phyloP scores from a whole-genome alignment of 768 basidiomycete genomes.

The Trametes punicea region DNA sequence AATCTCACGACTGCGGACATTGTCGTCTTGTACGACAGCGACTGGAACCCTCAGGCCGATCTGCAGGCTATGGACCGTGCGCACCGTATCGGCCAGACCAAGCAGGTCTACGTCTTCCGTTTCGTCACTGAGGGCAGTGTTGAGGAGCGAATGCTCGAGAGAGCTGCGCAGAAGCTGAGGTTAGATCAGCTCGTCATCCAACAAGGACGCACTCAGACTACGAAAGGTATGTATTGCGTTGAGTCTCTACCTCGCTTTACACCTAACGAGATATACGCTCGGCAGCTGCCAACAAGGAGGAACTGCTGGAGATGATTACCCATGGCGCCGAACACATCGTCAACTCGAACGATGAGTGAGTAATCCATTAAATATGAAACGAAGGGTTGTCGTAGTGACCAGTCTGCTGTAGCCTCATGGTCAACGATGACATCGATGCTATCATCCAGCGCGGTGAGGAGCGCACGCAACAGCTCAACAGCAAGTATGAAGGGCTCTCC shows the following conservation, averaged over 20 bases:
- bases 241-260: no score
- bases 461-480: slow-evolving; percentile 81
- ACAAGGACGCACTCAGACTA: slow-evolving; percentile 81
- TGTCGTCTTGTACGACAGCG: slow-evolving; percentile 93
- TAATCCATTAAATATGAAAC: background rate
- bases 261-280: background rate
- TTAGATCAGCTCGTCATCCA: slow-evolving; percentile 97
- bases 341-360: slow-evolving; percentile 71
- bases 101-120: slow-evolving; percentile 96
- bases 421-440: slow-evolving; percentile 90
- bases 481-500: slow-evolving; percentile 89
- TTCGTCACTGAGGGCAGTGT: slow-evolving; percentile 96
- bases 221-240: slow-evolving; percentile 56
- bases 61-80: slow-evolving; percentile 98
- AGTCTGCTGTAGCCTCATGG: slow-evolving; percentile 59
- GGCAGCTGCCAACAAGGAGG: slow-evolving; percentile 88
- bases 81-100: slow-evolving; percentile 94
- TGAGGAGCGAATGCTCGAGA: slow-evolving; percentile 92
- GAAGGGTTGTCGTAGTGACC: background rate
- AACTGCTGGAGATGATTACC: slow-evolving; percentile 96
- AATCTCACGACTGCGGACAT: slow-evolving; percentile 94
- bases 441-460: slow-evolving; percentile 92
- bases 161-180: slow-evolving; percentile 92
- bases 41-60: slow-evolving; percentile 99
- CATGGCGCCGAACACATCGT: slow-evolving; percentile 98